phyloP scores from a whole-genome alignment of 768 basidiomycete species.

The Tubosaeta sp. region DNA sequence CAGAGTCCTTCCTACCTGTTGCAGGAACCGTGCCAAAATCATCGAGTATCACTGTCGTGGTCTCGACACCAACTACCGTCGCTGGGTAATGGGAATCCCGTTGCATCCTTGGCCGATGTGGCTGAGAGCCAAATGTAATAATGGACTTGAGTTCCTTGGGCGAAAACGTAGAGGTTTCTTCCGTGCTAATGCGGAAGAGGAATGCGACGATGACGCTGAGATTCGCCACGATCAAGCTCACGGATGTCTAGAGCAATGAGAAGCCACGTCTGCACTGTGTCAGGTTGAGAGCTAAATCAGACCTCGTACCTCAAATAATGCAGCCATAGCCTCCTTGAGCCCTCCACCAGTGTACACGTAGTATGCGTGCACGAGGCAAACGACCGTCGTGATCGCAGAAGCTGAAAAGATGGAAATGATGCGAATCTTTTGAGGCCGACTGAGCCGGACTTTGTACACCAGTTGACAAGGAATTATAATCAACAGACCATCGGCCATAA shows the following conservation, averaged over 20 bases:
- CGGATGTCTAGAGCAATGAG: not conserved
- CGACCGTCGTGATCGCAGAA: conserved; percentile 2
- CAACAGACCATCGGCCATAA: not conserved
- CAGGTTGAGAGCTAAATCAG: not conserved
- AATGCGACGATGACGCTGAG: conserved; percentile 4
- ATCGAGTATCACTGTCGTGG: not conserved
- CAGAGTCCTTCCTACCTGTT: not conserved
- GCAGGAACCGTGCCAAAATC: not conserved
- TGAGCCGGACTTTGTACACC: not conserved
- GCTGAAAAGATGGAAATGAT: conserved; percentile 5
- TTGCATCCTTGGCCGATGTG: not conserved
- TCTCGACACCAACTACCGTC: not conserved
- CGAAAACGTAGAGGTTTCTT: not conserved
- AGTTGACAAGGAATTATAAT: conserved; percentile 1
- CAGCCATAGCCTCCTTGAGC: conserved; percentile 1
- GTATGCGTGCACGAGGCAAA: not conserved
- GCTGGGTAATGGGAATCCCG: not conserved
- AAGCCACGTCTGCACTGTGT: not conserved
- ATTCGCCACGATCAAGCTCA: conserved; percentile 5
- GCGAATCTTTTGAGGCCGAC: conserved; percentile 1
- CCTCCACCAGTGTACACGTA: conserved; percentile 1
- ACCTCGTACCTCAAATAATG: conserved; percentile 1
- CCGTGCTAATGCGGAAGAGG: conserved; percentile 5
- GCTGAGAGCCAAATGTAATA: not conserved
- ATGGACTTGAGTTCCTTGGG: not conserved